Conservation (phyloP, 805 yeast genomes). For the Saturnispora silvae region DNA sequence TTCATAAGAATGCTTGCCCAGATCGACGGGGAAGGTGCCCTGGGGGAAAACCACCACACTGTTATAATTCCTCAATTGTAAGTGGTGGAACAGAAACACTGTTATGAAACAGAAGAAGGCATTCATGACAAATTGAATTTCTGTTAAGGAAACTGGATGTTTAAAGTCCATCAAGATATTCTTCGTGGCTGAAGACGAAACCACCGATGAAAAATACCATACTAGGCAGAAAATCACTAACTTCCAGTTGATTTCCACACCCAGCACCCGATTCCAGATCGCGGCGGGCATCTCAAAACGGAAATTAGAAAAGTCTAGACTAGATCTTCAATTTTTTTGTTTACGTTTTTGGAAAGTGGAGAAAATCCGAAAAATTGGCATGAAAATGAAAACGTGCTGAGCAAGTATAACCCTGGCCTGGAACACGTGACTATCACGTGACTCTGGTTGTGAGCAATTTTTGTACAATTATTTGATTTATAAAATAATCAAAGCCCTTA, state of each 20-base stretch:
- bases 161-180: slow-evolving; percentile 56
- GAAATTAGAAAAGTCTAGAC: no score
- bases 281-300: no score
- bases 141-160: slow-evolving; percentile 83
- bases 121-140: slow-evolving; percentile 74
- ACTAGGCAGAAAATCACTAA: slow-evolving; percentile 41
- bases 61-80: slow-evolving; percentile 7
- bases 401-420: not conserved
- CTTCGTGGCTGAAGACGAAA: slow-evolving; percentile 76
- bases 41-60: slow-evolving; percentile 30
- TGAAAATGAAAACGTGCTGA: no score
- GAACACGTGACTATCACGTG: slow-evolving; percentile 2
- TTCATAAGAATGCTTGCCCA: slow-evolving; percentile 21
- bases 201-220: slow-evolving; percentile 77
- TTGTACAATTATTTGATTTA: not conserved
- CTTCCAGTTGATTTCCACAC: slow-evolving; percentile 19
- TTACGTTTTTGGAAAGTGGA: no score
- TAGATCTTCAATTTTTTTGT: no score
- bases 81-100: slow-evolving; percentile 15
- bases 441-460: not conserved
- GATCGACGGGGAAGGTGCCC: slow-evolving; percentile 39
- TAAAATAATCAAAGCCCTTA: not conserved
- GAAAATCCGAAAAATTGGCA: no score
- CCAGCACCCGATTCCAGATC: slow-evolving; percentile 2
- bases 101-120: slow-evolving; percentile 43